Evolutionary conservation across 1,284 basidiomycete species (phyloP), one percentile per base, ranked within the genome.

Genomic region (Filobasidium uniguttulatum): DNA sequence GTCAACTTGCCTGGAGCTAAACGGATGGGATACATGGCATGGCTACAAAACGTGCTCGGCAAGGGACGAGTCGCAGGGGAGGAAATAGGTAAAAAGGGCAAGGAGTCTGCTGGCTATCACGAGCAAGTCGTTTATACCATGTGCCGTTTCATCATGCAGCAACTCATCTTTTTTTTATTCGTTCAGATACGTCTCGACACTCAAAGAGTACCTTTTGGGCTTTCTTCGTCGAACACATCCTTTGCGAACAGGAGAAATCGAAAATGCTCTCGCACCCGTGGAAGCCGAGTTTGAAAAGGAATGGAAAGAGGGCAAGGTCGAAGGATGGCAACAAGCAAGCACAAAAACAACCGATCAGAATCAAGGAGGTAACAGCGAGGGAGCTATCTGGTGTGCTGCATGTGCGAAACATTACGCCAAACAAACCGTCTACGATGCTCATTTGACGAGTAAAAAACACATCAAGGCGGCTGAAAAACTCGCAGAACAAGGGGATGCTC

Each of bases 351-450:
- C 19, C 5, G 36, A 22, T 5, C 36, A 45, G n/a, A 29, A 29
- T 22, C 46, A 36, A 22, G 49, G 46, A 26, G 56, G 58, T 15
- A 63, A 65, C 9, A 69, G 62, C 8, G 72, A 74, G 23, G 87
- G 88, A 1, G 43, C 46, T 3, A 87, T 97, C 51, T 98, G 93
- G 93, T 98, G 94, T 74, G 75, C 82, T 43, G 86, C 89, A 48
- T 98, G 90, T 89, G 71, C 71, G 67, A 90, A 91, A 63, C 75
- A 77, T 55, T 98, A 97, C 67, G 80, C 91, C 12, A 99, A 97
- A 67, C 87, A 96, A 67, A 96, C 93, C 0, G 94, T 98, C 4
- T 98, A 91, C 68, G 88, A 96, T 60, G 91, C 89, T 4, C 94
- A 98, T 65, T 71, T 98, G 44, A 86, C 80, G 8, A 93, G 89